Evolutionary conservation across 225 moss, liverwort and hornwort genomes (phyloP), one percentile per base, ranked within the genome.

Genomic region (Antitrichia curtipendula): DNA sequence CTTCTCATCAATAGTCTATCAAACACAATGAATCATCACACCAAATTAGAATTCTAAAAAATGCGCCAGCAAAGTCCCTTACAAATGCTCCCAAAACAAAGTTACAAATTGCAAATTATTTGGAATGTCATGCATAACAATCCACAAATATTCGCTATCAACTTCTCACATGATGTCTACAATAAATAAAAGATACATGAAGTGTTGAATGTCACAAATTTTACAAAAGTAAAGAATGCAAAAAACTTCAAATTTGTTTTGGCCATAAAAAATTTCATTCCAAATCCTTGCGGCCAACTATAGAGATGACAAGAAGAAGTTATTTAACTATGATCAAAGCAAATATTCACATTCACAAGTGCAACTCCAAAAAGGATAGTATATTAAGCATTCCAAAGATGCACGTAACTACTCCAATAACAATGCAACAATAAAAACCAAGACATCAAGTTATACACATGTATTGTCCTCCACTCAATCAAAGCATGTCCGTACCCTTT

Each of bases 291-390:
- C 5, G 4, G 7, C 4, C 29, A 3, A 10, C 4, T 10, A 7
- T 4, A 47, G 7, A 73, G 4, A 41, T 41, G 15, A 15, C 24
- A 38, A 4, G 23, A 4, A 68, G 23, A 38, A 0, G 2, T 8
- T 12, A 40, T 2, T 6, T 2, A 15, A 36, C 9, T 10, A 77
- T 10, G 0, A 77, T 24, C n/a, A 0, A 54, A 77, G n/a, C 0
- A 10, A 54, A n/a, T 76, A 36, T 4, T 0, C 0, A 15, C 5
- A 75, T 0, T 20, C 0, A 50, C 32, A 32, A 32, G 8, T 4
- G 12, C 7, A 74, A 4, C 7, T 10, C 25, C 10, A 14, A 5
- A 3, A 36, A 50, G 6, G 0, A 76, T 3, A 53, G 6, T 8
- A 36, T 18, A 1, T 7, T 21, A 4, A n/a, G 54, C n/a, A 54